Conservation (phyloP, 2,329 filamentous ascomycete genomes). For the Epichloe sp. region DNA sequence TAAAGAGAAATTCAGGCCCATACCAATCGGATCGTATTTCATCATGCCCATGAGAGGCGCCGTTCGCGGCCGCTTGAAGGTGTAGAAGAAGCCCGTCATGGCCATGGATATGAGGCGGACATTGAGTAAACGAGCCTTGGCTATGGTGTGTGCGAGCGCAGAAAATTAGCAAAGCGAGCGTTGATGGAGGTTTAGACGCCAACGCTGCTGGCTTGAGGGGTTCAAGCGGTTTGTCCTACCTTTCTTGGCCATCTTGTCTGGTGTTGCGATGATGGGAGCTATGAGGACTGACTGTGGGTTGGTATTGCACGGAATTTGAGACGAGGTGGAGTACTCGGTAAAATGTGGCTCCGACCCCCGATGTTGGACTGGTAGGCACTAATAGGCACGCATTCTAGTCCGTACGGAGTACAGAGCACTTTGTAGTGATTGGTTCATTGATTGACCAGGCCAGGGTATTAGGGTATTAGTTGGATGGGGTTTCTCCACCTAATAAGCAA, state of each 20-base stretch:
- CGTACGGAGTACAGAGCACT: too few relatives aligned
- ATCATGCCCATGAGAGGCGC: conserved; percentile 87
- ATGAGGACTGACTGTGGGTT: not conserved
- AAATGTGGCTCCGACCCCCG: conserved; percentile 8
- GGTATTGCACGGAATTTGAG: not conserved
- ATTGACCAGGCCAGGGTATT: not conserved
- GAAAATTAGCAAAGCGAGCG: conserved; percentile 5
- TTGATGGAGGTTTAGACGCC: not conserved
- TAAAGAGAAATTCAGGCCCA: conserved; percentile 4
- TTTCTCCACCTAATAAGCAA: too few relatives aligned
- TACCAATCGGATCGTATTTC: conserved; percentile 97
- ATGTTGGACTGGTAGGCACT: not conserved
- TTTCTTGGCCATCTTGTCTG: conserved; percentile 14
- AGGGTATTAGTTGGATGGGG: too few relatives aligned
- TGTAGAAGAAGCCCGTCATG: conserved; percentile 96
- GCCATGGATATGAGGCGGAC: conserved; percentile 97
- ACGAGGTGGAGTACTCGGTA: conserved; percentile 1
- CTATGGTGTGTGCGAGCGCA: conserved; percentile 28
- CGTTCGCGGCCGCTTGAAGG: conserved; percentile 68
- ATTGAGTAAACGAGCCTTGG: conserved; percentile 81
- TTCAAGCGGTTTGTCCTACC: conserved; percentile 3
- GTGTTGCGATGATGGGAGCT: not conserved
- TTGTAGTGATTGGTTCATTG: not conserved
- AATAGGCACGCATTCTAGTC: too few relatives aligned
- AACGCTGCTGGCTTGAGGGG: not conserved